Evolutionary conservation across 495 filamentous ascomycete genomes (phyloP), one percentile per base, ranked within the genome.

Genomic region (Penicillium cinerascens): DNA sequence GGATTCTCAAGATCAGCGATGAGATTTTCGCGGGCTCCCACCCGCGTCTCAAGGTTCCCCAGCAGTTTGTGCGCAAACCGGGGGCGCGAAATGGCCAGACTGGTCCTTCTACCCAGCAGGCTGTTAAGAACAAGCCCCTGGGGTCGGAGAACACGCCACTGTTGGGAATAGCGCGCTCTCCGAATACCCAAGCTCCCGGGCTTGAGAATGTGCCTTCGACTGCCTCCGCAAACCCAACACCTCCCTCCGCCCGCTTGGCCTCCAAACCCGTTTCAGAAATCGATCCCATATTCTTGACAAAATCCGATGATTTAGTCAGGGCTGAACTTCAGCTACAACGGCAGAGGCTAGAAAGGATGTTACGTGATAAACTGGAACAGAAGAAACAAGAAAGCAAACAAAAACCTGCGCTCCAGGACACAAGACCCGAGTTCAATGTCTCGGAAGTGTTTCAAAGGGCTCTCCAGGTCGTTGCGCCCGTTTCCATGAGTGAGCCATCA

Each of bases 251-350:
- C 48, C 71, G 73, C 46, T 63, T 73, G 54, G 66, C 61, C 45
- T 47, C 74, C 23, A 75, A 75, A 29, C 56, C 63, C 49, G 55
- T 66, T 16, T 73, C 78, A 45, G 75, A 71, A 56, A 87, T 92
- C 59, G 82, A 91, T 66, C 89, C 89, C 26, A 83, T 95, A 22
- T 78, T 95, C 55, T 71, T 92, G 67, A 82, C 85, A 47, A 96
- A 96, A 66, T 91, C 91, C 42, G 87, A 91, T 61, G 84, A 87
- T 59, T 72, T 92, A 42, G 83, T 90, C 47, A 86, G 85, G 66
- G 91, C 89, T 59, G 90, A 96, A 67, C 78, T 89, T 54, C 83
- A 88, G 56, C 64, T 92, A 48, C 88, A 89, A 65, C 82, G 95
- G 42, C 82, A 90, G 65, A 82, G 85, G 42, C 67, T 97, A 61